These are phyloP conservation scores for Scheffersomyces insectosa DNA, from an alignment of 1,139 yeast species.

Conservation along the genomic window DNA sequence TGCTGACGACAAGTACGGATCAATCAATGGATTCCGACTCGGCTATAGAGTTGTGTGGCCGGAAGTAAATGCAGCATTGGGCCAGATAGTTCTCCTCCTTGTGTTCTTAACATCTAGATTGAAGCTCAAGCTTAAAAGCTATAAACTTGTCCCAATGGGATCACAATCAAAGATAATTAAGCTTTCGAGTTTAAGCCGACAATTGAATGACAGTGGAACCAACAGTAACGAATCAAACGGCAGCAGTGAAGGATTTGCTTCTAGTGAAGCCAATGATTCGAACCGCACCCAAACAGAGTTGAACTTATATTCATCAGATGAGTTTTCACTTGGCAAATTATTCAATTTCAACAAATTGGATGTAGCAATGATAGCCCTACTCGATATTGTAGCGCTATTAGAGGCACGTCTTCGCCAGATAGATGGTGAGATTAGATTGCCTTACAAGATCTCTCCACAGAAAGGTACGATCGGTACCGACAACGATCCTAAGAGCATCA, in stretches of 20 bases:
- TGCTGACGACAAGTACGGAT: constrained; percentile 68
- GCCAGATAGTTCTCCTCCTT: constrained; percentile 73
- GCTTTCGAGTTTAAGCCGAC: constrained; percentile 15
- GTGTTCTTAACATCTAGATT: constrained; percentile 65
- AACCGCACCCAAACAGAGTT: constrained; percentile 24
- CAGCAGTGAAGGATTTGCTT: not conserved
- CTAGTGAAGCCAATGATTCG: not conserved
- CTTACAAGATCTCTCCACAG: constrained; percentile 52
- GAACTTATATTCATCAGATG: constrained; percentile 64
- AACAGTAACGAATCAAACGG: not conserved
- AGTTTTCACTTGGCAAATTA: constrained; percentile 65
- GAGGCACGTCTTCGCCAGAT: constrained; percentile 47
- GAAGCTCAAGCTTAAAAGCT: constrained; percentile 55
- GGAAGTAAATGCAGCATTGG: constrained; percentile 90
- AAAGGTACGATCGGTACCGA: constrained; percentile 62
- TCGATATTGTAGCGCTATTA: constrained; percentile 62
- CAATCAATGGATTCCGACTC: constrained; percentile 80
- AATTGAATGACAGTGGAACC: not conserved
- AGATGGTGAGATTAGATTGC: constrained; percentile 66
- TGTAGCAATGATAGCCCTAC: constrained; percentile 71
- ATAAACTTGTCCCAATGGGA: constrained; percentile 78
- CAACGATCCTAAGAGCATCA: constrained; percentile 58
- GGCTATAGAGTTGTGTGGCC: constrained; percentile 84
- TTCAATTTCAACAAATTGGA: constrained; percentile 73
- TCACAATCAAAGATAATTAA: constrained; percentile 79